Evolutionary conservation across 2,329 filamentous ascomycete species (phyloP), one percentile per base, ranked within the genome.

Genomic region (Xylaria sp.): DNA sequence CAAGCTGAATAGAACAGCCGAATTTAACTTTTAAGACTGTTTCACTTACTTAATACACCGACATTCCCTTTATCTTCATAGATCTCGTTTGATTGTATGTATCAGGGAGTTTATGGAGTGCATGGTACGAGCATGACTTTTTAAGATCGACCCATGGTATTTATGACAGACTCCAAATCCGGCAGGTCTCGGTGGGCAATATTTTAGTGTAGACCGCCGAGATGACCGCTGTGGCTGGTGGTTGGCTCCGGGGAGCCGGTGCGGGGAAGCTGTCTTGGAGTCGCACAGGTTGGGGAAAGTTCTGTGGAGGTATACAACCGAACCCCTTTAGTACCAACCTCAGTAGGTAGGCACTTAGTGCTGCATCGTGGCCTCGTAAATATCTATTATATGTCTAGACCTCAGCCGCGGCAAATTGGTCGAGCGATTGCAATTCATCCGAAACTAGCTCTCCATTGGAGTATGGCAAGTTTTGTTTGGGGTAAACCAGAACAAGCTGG

Each of bases 121-220:
- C 2, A 2, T 36, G 10, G 33, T 13, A 38, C 2, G 10, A 38
- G 3, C 9, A 6, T 33, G 10, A 36, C 9, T 38, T 38, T 10
- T 38, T 13, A 40, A 15, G 33, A 56, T 38, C 20, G 10, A 23
- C 23, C 31, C 53, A 23, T 54, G 10, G 23, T 49, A 49, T 49
- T 23, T 28, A 28, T 31, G 48, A 53, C 33, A 36, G 13, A 48
- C 15, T 38, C 65, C 54, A 57, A 64, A 67, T 64, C 54, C 38
- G 60, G 65, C 65, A 67, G 65, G 65, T 64, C 49, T 44, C 23
- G 46, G 28, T 54, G 40, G 60, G 28, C 61, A 26, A 61, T 56
- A 65, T 65, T 60, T 38, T 64, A 56, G 48, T 17, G 23, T 49
- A 11, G 23, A 33, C 53, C n/a, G 38, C 65, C 54, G 44, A 63